A percentile compares a stretch with the other conserved stretches of the same genome.
These are phyloP conservation scores for Camellia oleifera DNA, from an alignment of 179 eudicot species.

Conservation along the genomic window DNA sequence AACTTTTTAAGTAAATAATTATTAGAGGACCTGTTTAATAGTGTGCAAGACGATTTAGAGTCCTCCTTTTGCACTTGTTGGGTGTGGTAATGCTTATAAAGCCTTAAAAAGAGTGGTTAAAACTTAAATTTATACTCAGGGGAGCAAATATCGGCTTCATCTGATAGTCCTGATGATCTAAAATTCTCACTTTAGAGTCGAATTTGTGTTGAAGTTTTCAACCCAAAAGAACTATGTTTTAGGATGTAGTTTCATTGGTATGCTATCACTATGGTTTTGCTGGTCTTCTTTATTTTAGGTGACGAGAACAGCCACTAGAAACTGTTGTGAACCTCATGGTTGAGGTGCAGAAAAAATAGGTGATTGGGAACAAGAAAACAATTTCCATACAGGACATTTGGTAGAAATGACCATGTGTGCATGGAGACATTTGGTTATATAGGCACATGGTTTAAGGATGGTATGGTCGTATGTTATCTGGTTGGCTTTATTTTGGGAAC, in stretches of 20 bases:
- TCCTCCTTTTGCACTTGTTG: background rate
- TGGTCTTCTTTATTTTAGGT: background rate
- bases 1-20: background rate
- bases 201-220: background rate
- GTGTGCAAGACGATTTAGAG: background rate
- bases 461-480: background rate
- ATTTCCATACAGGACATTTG: background rate
- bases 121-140: background rate
- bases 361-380: background rate
- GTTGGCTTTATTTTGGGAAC: background rate
- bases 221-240: background rate
- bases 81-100: background rate
- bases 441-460: background rate
- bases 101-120: background rate
- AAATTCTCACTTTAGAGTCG: background rate
- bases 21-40: background rate
- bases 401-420: background rate
- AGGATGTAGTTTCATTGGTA: background rate
- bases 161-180: background rate
- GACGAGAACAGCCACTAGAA: background rate
- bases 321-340: background rate
- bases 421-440: background rate
- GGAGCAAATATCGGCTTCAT: slow-evolving; percentile 2
- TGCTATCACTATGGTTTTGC: background rate
- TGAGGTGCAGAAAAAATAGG: background rate